Evolutionary conservation across 768 basidiomycete species (phyloP).

Genomic region (Trametes sanguinea): DNA sequence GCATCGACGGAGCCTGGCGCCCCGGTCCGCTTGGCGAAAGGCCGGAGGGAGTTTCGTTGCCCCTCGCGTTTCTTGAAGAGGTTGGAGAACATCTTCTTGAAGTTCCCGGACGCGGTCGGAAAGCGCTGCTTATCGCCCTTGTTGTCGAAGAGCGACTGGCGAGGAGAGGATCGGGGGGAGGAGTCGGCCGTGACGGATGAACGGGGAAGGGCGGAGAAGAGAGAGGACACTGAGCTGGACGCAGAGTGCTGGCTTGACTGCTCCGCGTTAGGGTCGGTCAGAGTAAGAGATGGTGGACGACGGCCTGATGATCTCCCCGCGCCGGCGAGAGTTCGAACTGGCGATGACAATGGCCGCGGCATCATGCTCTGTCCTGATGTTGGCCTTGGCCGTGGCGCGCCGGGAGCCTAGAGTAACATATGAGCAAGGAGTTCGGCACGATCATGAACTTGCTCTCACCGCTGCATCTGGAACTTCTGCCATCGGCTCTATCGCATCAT

Average conservation of each 20-base stretch:
- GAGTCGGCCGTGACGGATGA: slow-evolving; percentile 16
- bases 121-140: slow-evolving; percentile 15
- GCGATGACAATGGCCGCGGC: slow-evolving; percentile 18
- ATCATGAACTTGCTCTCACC: background rate
- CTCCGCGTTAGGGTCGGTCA: slow-evolving; percentile 7
- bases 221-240: slow-evolving; percentile 17
- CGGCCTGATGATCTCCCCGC: background rate
- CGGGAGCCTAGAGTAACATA: background rate
- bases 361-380: slow-evolving; percentile 15
- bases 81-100: slow-evolving; percentile 24
- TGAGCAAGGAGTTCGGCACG: background rate
- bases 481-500: slow-evolving; percentile 11
- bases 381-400: slow-evolving; percentile 11
- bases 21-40: slow-evolving; percentile 9
- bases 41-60: slow-evolving; percentile 2
- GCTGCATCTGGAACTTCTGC: background rate
- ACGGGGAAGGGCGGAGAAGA: slow-evolving; percentile 21
- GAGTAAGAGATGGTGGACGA: slow-evolving; percentile 16
- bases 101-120: slow-evolving; percentile 14
- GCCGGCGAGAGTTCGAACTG: slow-evolving; percentile 3
- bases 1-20: slow-evolving; percentile 18
- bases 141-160: slow-evolving; percentile 4
- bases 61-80: slow-evolving; percentile 21
- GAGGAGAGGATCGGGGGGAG: slow-evolving; percentile 14
- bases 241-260: slow-evolving; percentile 14